Conservation (phyloP, 768 basidiomycete genomes). For the Leccinum longicurvipes region DNA sequence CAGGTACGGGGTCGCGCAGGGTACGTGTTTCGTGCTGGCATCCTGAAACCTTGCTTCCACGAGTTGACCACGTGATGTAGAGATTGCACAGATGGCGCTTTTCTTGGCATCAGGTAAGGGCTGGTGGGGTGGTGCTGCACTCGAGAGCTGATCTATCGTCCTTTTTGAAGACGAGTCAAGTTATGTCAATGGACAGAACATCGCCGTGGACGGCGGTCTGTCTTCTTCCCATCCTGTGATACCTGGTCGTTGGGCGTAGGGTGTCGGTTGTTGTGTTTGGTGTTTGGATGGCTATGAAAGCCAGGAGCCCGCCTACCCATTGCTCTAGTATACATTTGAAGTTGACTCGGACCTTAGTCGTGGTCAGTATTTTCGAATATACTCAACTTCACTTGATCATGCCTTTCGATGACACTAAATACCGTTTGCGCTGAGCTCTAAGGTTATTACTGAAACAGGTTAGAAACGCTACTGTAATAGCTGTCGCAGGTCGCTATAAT, state of each 20-base stretch:
- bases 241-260: constrained; percentile 67
- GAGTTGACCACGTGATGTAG: constrained; percentile 36
- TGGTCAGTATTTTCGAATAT: not conserved
- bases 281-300: not conserved
- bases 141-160: constrained; percentile 7
- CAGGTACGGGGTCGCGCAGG: constrained; percentile 78
- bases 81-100: constrained; percentile 81
- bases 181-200: constrained; percentile 88
- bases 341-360: not conserved
- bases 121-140: not conserved
- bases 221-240: constrained; percentile 76
- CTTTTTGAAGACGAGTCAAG: constrained; percentile 70
- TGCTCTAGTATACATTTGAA: not conserved
- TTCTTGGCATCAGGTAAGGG: constrained; percentile 83
- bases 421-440: not conserved
- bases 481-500: too few relatives aligned
- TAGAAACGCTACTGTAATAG: too few relatives aligned
- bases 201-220: constrained; percentile 85
- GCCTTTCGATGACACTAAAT: not conserved
- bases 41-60: constrained; percentile 13
- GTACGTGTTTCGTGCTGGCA: constrained; percentile 34
- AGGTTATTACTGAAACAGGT: too few relatives aligned
- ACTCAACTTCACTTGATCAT: not conserved
- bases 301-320: not conserved
- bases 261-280: not conserved